Evolutionary conservation across 306 rosid genomes (phyloP).

Genomic region (Cucumis melo): DNA sequence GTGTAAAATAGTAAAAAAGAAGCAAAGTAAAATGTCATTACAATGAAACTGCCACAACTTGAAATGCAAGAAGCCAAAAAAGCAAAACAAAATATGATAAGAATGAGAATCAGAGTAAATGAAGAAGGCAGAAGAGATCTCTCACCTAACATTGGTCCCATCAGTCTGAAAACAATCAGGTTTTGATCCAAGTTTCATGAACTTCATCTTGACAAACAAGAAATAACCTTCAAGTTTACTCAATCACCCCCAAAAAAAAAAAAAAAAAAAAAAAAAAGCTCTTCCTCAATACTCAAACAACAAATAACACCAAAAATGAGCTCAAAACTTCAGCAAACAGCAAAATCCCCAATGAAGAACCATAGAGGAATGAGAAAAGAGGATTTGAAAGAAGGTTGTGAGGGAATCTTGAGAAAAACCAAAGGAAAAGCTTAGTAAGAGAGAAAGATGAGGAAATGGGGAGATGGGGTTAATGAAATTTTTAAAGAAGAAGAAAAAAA

Average conservation of each 20-base stretch:
- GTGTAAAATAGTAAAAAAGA: not conserved
- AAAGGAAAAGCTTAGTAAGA: conserved; percentile 44
- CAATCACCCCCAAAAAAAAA: not conserved
- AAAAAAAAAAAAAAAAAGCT: conserved; percentile 8
- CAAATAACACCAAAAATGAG: conserved; percentile 10
- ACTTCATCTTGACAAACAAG: conserved; percentile 59
- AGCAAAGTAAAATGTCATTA: not conserved
- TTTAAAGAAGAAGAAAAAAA: conserved; percentile 10
- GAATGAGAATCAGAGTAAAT: not conserved
- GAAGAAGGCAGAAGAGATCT: conserved; percentile 19
- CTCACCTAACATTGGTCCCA: conserved; percentile 74
- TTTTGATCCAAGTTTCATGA: conserved; percentile 99
- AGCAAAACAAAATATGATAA: not conserved
- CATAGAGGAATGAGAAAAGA: conserved; percentile 23
- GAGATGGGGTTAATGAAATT: conserved; percentile 22
- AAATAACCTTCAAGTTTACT: conserved; percentile 23
- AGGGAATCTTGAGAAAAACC: conserved; percentile 74
- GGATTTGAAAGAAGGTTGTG: conserved; percentile 25
- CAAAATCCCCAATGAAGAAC: not conserved
- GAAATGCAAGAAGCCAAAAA: conserved; percentile 1
- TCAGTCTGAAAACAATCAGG: conserved; percentile 78
- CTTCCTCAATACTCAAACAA: conserved; percentile 24
- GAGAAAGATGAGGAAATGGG: conserved; percentile 12
- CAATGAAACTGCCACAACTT: not conserved
- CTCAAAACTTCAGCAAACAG: not conserved